Percentiles rank a stretch among this genome's conserved stretches.
Evolutionary conservation across 1,139 yeast genomes (phyloP).

Genomic region (Diutina catenulata): DNA sequence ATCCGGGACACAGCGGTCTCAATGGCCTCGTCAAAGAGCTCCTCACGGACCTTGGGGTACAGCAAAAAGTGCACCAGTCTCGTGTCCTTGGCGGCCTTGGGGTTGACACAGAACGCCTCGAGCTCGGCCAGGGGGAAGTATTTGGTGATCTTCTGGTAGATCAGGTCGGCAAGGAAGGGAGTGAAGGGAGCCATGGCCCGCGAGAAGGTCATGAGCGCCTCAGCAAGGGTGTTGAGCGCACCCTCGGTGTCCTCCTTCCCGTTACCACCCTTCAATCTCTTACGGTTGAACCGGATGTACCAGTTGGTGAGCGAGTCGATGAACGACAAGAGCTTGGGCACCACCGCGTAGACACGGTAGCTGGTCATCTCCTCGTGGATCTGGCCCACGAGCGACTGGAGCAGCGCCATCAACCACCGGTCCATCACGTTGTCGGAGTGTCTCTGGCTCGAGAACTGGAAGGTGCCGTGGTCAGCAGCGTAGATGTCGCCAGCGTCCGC

Average conservation of each 20-base stretch:
- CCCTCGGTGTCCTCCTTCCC: conserved; percentile 74
- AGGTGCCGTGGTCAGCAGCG: conserved; percentile 62
- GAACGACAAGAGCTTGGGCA: conserved; percentile 77
- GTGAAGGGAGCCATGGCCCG: conserved; percentile 99
- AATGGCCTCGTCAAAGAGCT: conserved; percentile 65
- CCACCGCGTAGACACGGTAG: conserved; percentile 90
- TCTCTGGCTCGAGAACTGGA: conserved; percentile 55
- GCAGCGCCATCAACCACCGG: conserved; percentile 89
- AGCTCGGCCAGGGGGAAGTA: conserved; percentile 48
- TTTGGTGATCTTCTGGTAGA: conserved; percentile 64
- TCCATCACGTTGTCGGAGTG: conserved; percentile 87
- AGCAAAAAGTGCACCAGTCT: conserved; percentile 89
- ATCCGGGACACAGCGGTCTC: conserved; percentile 84
- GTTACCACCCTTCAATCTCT: conserved; percentile 91
- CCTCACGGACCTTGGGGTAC: conserved; percentile 80
- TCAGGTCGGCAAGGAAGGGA: conserved; percentile 86
- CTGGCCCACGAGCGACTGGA: conserved; percentile 78
- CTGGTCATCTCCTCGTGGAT: conserved; percentile 84
- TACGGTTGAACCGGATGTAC: conserved; percentile 97
- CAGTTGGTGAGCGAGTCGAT: conserved; percentile 95
- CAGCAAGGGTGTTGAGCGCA: conserved; percentile 85
- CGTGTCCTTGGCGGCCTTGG: conserved; percentile 33
- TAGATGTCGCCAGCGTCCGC: conserved; percentile 85
- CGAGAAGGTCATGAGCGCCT: conserved; percentile 76
- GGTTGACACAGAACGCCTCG: conserved; percentile 27